Evolutionary conservation across 345 rosid genomes (phyloP).

Genomic region (Dimocarpus longan): DNA sequence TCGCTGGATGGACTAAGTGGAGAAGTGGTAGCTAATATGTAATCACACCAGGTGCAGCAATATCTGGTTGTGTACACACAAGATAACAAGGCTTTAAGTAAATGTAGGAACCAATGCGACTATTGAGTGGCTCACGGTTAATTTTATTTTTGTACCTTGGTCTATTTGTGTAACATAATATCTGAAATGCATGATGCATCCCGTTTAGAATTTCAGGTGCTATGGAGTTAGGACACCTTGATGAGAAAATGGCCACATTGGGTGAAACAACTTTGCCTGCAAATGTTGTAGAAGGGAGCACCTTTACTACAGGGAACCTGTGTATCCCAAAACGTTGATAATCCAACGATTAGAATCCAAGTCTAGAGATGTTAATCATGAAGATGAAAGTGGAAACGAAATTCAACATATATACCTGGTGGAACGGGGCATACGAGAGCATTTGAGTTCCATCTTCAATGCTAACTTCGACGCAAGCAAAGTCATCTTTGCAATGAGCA

Average conservation of each 20-base stretch:
- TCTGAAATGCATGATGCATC: not conserved
- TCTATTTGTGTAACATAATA: too few relatives aligned
- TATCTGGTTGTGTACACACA: constrained; percentile 39
- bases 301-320: constrained; percentile 23
- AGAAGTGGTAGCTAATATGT: constrained; percentile 42
- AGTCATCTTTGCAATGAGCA: constrained; percentile 31
- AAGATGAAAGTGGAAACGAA: not conserved
- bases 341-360: not conserved
- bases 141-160: not conserved
- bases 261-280: constrained; percentile 35
- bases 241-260: constrained; percentile 44
- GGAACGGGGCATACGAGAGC: constrained; percentile 38
- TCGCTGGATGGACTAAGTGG: constrained; percentile 10
- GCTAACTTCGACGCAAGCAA: constrained; percentile 38
- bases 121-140: not conserved
- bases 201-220: constrained; percentile 5
- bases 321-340: not conserved
- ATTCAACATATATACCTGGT: constrained; percentile 23
- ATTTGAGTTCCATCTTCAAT: constrained; percentile 37
- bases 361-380: too few relatives aligned
- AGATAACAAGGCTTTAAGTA: not conserved
- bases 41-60: constrained; percentile 51
- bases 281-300: constrained; percentile 29
- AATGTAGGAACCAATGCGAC: not conserved
- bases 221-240: constrained; percentile 26